Conservation (phyloP, 352 stramenopile species). For the Paralagenidium karlingii region DNA sequence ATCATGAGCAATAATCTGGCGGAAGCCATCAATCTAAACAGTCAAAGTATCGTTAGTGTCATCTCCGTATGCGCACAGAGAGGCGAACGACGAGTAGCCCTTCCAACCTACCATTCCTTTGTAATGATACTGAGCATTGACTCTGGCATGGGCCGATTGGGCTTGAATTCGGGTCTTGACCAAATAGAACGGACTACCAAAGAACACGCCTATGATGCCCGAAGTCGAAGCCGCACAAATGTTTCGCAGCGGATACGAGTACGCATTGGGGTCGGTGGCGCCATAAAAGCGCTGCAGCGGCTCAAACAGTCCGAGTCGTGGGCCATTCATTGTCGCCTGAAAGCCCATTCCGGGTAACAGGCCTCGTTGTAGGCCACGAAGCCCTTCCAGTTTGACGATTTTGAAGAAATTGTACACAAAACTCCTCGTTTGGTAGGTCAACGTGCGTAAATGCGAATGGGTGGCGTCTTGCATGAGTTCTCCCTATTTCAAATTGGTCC, state of each 20-base stretch:
- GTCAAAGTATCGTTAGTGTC: neutral
- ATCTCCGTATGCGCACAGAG: neutral
- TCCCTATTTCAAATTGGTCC: slow-evolving; percentile 13
- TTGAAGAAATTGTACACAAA: slow-evolving; percentile 80
- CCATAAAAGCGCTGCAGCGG: slow-evolving; percentile 68
- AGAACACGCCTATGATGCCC: slow-evolving; percentile 55
- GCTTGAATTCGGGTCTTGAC: slow-evolving; percentile 79
- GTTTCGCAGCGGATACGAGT: slow-evolving; percentile 65
- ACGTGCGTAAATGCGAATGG: slow-evolving; percentile 54
- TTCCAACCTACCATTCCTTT: slow-evolving; percentile 46
- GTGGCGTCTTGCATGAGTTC: slow-evolving; percentile 44
- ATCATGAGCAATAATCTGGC: slow-evolving; percentile 56
- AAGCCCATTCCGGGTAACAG: slow-evolving; percentile 68
- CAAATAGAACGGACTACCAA: slow-evolving; percentile 78
- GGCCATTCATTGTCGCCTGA: slow-evolving; percentile 76
- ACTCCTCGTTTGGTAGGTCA: too few species aligned
- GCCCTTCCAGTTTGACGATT: slow-evolving; percentile 60
- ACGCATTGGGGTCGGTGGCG: slow-evolving; percentile 60
- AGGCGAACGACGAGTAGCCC: neutral
- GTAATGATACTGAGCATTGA: slow-evolving; percentile 80
- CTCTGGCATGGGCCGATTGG: slow-evolving; percentile 47
- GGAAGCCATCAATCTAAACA: slow-evolving; percentile 60
- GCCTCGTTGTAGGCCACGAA: slow-evolving; percentile 68
- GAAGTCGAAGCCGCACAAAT: slow-evolving; percentile 61
- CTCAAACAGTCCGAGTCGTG: slow-evolving; percentile 64